phyloP scores from a whole-genome alignment of 768 basidiomycete genomes.

The Kwoniella sp. region DNA sequence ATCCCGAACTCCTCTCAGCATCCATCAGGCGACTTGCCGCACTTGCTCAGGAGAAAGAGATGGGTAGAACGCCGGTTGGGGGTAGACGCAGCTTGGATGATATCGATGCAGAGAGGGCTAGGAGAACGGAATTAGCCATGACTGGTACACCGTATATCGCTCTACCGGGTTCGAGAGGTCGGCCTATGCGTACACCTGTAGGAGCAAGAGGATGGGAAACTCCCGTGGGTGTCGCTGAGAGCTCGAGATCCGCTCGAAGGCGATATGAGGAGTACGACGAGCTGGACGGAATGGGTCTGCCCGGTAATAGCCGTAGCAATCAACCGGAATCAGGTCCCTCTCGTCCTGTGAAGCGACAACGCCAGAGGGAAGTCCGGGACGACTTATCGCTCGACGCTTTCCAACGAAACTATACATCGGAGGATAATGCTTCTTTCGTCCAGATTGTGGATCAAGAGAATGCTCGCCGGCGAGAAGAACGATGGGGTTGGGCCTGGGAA shows the following conservation, averaged over 20 bases:
- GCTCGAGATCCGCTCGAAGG: constrained; percentile 17
- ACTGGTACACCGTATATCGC: constrained; percentile 49
- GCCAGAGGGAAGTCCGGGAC: constrained; percentile 57
- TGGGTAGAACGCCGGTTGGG: constrained; percentile 15
- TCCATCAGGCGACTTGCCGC: constrained; percentile 75
- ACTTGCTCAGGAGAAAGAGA: constrained; percentile 41
- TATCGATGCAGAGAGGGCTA: constrained; percentile 25
- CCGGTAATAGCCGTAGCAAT: not conserved
- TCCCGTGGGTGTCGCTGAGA: constrained; percentile 28
- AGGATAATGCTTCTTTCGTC: constrained; percentile 96
- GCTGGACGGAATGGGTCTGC: constrained; percentile 19
- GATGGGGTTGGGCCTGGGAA: constrained; percentile 90
- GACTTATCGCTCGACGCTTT: constrained; percentile 73
- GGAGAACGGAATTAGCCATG: constrained; percentile 45
- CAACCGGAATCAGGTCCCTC: constrained; percentile 11
- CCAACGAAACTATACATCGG: constrained; percentile 89
- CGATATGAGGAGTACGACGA: constrained; percentile 33
- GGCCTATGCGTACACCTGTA: constrained; percentile 43
- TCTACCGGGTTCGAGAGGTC: constrained; percentile 28
- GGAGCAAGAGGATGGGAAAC: constrained; percentile 52
- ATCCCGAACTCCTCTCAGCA: constrained; percentile 73
- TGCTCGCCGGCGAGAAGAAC: constrained; percentile 67
- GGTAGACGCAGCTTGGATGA: constrained; percentile 25
- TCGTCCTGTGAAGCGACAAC: constrained; percentile 12
- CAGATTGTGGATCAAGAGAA: constrained; percentile 91